Evolutionary conservation across 495 filamentous ascomycete genomes (phyloP).

Genomic region (Haplographium delicatum): DNA sequence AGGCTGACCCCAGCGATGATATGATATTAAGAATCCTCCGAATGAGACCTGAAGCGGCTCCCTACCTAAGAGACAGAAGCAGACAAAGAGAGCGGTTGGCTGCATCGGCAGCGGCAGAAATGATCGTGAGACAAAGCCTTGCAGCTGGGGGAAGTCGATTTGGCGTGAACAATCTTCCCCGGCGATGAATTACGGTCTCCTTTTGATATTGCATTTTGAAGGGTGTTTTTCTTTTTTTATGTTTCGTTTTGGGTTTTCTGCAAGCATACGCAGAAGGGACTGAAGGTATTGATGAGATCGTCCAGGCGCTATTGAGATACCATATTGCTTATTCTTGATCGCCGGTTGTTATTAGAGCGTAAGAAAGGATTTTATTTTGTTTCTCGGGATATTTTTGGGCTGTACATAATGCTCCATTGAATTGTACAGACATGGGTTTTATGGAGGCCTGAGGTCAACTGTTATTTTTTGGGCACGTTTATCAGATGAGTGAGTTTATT

Average conservation of each 20-base stretch:
- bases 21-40: constrained; percentile 95
- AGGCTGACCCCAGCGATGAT: constrained; percentile 95
- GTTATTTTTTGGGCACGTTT: no score
- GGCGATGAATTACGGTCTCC: constrained; percentile 24
- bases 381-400: no score
- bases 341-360: no score
- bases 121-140: constrained; percentile 92
- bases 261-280: not conserved
- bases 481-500: no score
- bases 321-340: constrained; percentile 14
- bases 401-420: no score
- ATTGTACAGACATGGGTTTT: no score
- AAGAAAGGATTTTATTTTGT: no score
- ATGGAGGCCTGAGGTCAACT: no score
- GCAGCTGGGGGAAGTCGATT: constrained; percentile 59
- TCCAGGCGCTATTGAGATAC: constrained; percentile 16
- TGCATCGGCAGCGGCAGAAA: constrained; percentile 82
- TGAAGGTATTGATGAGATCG: constrained; percentile 9
- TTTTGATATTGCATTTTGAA: not conserved
- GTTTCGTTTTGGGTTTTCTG: not conserved
- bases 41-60: constrained; percentile 91
- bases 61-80: constrained; percentile 84
- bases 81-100: constrained; percentile 91
- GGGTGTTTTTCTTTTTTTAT: no score
- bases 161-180: constrained; percentile 46